Evolutionary conservation across 2,329 filamentous ascomycete species (phyloP).

Genomic region (Diaporthe batatas): DNA sequence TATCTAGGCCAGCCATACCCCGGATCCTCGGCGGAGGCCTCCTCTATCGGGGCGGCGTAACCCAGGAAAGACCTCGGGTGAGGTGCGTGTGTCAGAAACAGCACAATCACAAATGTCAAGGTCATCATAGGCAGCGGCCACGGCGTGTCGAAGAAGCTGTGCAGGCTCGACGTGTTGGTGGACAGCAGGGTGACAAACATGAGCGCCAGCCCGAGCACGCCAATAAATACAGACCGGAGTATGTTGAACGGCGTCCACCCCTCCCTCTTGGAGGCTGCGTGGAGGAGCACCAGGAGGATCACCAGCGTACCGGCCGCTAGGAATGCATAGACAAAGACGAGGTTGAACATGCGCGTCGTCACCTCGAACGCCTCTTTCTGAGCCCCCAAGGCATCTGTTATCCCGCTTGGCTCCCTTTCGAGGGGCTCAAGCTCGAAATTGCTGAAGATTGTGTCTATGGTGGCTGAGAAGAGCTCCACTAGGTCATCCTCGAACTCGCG

Average conservation of each 20-base stretch:
- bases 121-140: constrained; percentile 50
- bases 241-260: constrained; percentile 51
- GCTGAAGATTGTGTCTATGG: constrained; percentile 26
- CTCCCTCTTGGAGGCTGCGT: constrained; percentile 48
- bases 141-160: constrained; percentile 42
- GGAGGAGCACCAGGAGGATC: constrained; percentile 49
- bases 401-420: neutral
- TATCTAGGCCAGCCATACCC: constrained; percentile 18
- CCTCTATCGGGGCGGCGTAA: constrained; percentile 10
- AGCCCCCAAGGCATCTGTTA: neutral
- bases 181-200: constrained; percentile 36
- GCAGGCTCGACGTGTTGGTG: constrained; percentile 36
- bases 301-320: constrained; percentile 48
- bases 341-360: constrained; percentile 23
- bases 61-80: constrained; percentile 39
- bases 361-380: neutral
- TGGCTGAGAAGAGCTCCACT: constrained; percentile 20
- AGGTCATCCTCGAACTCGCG: neutral
- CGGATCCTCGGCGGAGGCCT: neutral
- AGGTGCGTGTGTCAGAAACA: constrained; percentile 44
- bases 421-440: constrained; percentile 27
- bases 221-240: constrained; percentile 45
- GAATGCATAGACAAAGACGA: constrained; percentile 48
- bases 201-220: constrained; percentile 46
- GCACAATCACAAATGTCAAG: constrained; percentile 46